Evolutionary conservation across 78 protist genomes (phyloP), one percentile per base, ranked within the genome.

Genomic region (slime mould (Dictyostelium discoideum)): DNA sequence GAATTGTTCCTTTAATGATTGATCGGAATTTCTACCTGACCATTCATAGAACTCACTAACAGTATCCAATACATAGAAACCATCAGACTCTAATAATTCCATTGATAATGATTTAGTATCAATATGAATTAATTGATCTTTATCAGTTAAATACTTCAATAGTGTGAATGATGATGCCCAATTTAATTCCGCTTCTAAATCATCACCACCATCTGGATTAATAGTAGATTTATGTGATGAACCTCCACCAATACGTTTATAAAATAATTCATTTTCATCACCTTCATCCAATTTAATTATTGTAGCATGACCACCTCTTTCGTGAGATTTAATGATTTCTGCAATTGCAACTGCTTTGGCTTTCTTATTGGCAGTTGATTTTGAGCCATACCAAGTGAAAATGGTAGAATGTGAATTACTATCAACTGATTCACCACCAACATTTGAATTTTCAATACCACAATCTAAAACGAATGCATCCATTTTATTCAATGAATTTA

Each of bases 231-330:
- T 54, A 13, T 26, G 20, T 9, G 57, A 5, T 5, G 46, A 42
- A 42, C 85, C 93, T 20, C 94, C 94, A 22, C 50, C 7, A 6
- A 89, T 20, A 11, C 29, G 42, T 50, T 69, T 60, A 78, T 39
- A 89, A 29, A 89, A 89, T 3, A 26, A 22, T 69, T 63, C 69
- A 44, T 85, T 26, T 4, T 54, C n/a, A 42, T 89, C 94, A 81
- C 86, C 86, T 29, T 89, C 94, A 69, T 89, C 94, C 39, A 89
- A 10, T 44, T 89, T 89, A 32, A 48, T 26, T 1, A 89, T 81
- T 60, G 94, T 80, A 29, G 94, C 94, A 32, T 89, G 94, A 10
- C 94, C 94, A 46, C 94, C 94, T 48, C 94, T 57, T 48, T 89
- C 94, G 32, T 89, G 94, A 20, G 42, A 16, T 39, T 89, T 89